phyloP scores from a whole-genome alignment of 2,329 filamentous ascomycete species.

The Kalmusia sp. region DNA sequence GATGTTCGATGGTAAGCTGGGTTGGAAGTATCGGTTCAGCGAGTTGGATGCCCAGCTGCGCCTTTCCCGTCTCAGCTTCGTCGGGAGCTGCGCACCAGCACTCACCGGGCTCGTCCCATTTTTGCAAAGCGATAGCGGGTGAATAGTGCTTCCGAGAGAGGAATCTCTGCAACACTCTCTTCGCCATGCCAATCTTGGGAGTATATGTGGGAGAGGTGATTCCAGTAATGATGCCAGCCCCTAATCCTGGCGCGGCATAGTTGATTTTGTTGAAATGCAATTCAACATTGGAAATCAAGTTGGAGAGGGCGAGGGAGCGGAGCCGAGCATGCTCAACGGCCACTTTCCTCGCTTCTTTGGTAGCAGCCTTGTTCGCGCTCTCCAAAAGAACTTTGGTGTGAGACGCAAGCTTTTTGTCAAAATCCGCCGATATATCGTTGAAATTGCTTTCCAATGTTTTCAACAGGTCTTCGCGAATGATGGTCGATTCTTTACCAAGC shows the following conservation, averaged over 20 bases:
- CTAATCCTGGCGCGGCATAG: constrained; percentile 71
- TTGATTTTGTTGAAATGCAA: constrained; percentile 63
- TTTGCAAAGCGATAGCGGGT: constrained; percentile 64
- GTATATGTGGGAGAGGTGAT: constrained; percentile 63
- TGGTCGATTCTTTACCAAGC: constrained; percentile 28
- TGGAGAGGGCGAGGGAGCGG: constrained; percentile 39
- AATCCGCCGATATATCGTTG: constrained; percentile 21
- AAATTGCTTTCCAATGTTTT: constrained; percentile 36
- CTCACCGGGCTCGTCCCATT: constrained; percentile 82
- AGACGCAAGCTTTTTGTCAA: constrained; percentile 35
- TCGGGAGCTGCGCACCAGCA: constrained; percentile 78
- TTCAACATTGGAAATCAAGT: constrained; percentile 40
- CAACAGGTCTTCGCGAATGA: constrained; percentile 61
- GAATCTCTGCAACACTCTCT: constrained; percentile 14
- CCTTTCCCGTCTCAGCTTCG: constrained; percentile 59
- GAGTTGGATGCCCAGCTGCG: constrained; percentile 67
- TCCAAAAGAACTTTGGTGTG: constrained; percentile 23
- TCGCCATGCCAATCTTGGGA: constrained; percentile 18
- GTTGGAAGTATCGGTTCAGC: constrained; percentile 45
- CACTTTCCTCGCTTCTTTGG: constrained; percentile 38
- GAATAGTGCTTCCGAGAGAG: constrained; percentile 40
- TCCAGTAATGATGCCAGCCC: constrained; percentile 67
- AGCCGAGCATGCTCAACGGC: constrained; percentile 39
- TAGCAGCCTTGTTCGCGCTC: constrained; percentile 22
- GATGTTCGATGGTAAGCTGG: constrained; percentile 55